Evolutionary conservation across 441 rosid species (phyloP), one percentile per base, ranked within the genome.

Genomic region (Gossypium schwendimanii): DNA sequence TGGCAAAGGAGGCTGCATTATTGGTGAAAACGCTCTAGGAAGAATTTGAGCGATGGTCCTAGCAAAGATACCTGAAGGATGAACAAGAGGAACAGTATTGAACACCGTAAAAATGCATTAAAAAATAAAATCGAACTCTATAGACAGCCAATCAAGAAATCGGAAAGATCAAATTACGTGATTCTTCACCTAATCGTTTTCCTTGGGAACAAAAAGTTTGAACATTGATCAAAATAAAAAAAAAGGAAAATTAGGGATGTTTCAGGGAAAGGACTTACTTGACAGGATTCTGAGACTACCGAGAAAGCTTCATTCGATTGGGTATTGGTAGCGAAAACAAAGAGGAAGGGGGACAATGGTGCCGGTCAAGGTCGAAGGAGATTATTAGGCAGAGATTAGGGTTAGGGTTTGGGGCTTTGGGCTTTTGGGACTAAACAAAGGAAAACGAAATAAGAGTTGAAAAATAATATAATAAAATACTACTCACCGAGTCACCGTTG

Each of bases 1-100:
- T 1, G 64, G 63, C n/a, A 55, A 18, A 55, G 14, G 50, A 70
- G 73, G 65, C 73, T 55, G 73, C 73, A 70, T 58, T 21, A 57
- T n/a, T 14, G 53, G 9, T 7, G 53, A 9, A 57, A 41, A 28
- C 21, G n/a, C 15, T 70, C 39, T 12, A 41, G 53, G 39, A 20
- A 21, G 39, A 57, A 57, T 33, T 20, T 4, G 39, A 57, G 57
- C 64, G 12, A 41, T 24, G 54, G 9, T 33, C 45, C 66, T 11
- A 58, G 36, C 62, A 58, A 58, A 59, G 41, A 44, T 2, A 47
- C 70, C 70, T 47, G 57, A 36, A 63, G 26, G 68, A 63, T 12
- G 67, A 65, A 44, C 69, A 39, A 11, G 24, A 23, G 15, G 62
- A 64, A 64, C 69, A 6, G 55, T 7, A 49, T 2, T 11, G 9